A percentile compares a stretch with the other conserved stretches of the same genome.
These are phyloP conservation scores for Aspergillus avenaceus DNA, from an alignment of 495 filamentous ascomycete genomes.

Conservation along the genomic window DNA sequence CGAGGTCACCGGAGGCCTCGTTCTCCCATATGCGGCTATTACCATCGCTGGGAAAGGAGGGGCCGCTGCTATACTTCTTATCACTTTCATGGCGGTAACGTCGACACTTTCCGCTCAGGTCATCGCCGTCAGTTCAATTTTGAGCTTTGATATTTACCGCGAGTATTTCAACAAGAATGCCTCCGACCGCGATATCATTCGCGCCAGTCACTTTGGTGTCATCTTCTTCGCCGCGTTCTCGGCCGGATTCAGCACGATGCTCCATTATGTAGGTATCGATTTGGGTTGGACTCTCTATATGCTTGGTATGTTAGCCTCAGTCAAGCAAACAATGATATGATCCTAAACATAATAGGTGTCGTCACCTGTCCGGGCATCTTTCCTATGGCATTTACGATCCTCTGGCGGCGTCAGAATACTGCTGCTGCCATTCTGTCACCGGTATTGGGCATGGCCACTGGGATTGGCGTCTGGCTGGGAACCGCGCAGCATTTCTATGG, in stretches of 20 bases:
- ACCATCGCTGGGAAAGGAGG: slow-evolving; percentile 42
- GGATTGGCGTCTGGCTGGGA: slow-evolving; percentile 44
- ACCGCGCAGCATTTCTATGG: slow-evolving; percentile 40
- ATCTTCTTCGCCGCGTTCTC: slow-evolving; percentile 42
- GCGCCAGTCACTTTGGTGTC: slow-evolving; percentile 38
- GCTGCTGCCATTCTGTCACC: slow-evolving; percentile 41
- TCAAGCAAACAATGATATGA: too few species aligned
- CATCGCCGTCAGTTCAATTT: slow-evolving; percentile 39
- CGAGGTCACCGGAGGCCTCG: slow-evolving; percentile 36
- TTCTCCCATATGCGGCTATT: slow-evolving; percentile 39
- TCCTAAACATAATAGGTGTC: too few species aligned
- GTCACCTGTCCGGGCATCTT: slow-evolving; percentile 45
- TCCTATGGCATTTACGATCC: slow-evolving; percentile 46
- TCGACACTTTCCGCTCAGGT: slow-evolving; percentile 40
- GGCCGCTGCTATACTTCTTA: slow-evolving; percentile 35
- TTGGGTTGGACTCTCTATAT: slow-evolving; percentile 36
- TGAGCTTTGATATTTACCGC: slow-evolving; percentile 40
- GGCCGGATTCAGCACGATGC: slow-evolving; percentile 32
- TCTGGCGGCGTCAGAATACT: slow-evolving; percentile 44
- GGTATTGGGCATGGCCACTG: slow-evolving; percentile 36
- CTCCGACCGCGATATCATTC: slow-evolving; percentile 33
- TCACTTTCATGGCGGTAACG: slow-evolving; percentile 45
- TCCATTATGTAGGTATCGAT: slow-evolving; percentile 35
- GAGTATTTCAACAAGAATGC: slow-evolving; percentile 43
- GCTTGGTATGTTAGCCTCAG: slow-evolving; percentile 32